Percentiles rank a stretch among this genome's conserved stretches.
These are phyloP conservation scores for Lecanoromycetidae sp. DNA, from an alignment of 2,329 filamentous ascomycete species.

Conservation along the genomic window DNA sequence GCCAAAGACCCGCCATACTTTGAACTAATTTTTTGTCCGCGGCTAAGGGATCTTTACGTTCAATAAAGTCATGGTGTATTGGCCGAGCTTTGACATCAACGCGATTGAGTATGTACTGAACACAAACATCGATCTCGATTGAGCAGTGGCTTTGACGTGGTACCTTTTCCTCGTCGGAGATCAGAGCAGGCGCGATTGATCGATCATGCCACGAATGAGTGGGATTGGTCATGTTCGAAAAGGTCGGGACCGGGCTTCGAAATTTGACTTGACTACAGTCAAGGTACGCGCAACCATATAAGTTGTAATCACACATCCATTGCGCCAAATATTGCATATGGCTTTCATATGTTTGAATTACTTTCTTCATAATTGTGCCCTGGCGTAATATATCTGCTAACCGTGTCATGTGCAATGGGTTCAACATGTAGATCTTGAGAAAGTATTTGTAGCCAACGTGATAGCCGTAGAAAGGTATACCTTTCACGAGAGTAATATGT, in stretches of 20 bases:
- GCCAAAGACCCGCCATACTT: conserved; percentile 90
- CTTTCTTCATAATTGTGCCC: conserved; percentile 70
- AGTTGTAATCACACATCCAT: conserved; percentile 97
- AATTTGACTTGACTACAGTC: conserved; percentile 60
- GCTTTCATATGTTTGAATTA: conserved; percentile 85
- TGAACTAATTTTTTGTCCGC: conserved; percentile 70
- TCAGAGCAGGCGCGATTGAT: conserved; percentile 48
- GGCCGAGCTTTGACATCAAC: conserved; percentile 60
- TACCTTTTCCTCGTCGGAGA: conserved; percentile 52
- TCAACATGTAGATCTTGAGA: conserved; percentile 89
- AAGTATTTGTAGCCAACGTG: conserved; percentile 84
- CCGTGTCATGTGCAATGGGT: conserved; percentile 74
- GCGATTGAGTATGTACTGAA: conserved; percentile 78
- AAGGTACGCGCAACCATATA: conserved; percentile 87
- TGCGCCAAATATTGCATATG: conserved; percentile 87
- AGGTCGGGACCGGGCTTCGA: conserved; percentile 60
- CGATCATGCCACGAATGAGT: conserved; percentile 68
- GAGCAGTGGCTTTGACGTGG: conserved; percentile 77
- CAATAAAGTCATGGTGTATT: conserved; percentile 78
- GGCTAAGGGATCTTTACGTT: conserved; percentile 52
- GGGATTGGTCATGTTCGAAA: conserved; percentile 48
- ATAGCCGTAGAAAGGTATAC: conserved; percentile 90
- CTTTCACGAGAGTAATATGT: conserved; percentile 83
- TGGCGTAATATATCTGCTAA: conserved; percentile 77
- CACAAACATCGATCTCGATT: conserved; percentile 79